phyloP scores from a whole-genome alignment of 768 basidiomycete species.

The Tubosaeta sp. region DNA sequence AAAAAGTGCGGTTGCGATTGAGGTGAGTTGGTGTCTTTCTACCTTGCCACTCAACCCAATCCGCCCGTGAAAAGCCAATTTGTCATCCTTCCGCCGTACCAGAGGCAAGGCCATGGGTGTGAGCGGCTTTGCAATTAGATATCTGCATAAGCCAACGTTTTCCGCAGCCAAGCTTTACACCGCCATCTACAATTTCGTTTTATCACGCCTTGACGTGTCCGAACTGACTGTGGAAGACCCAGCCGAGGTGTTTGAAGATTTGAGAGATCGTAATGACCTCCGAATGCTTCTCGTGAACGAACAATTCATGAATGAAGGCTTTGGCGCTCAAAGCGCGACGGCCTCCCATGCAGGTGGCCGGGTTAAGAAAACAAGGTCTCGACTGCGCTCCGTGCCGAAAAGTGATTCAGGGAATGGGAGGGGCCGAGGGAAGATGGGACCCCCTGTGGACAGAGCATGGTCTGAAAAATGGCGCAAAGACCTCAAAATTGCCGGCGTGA shows the following conservation, averaged over 20 bases:
- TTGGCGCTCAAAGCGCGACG: slow-evolving; percentile 36
- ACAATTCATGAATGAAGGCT: slow-evolving; percentile 69
- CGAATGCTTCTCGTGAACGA: slow-evolving; percentile 63
- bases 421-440: slow-evolving; percentile 61
- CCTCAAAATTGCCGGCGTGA: slow-evolving; percentile 85
- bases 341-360: slow-evolving; percentile 48
- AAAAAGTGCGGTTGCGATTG: slow-evolving; percentile 79
- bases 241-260: slow-evolving; percentile 95
- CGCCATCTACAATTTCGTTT: slow-evolving; percentile 75
- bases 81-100: slow-evolving; percentile 86
- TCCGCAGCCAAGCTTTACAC: slow-evolving; percentile 77
- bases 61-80: slow-evolving; percentile 65
- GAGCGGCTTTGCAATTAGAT: slow-evolving; percentile 27
- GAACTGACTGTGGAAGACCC: slow-evolving; percentile 98
- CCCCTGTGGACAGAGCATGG: slow-evolving; percentile 76
- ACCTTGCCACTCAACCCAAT: not conserved
- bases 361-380: slow-evolving; percentile 36
- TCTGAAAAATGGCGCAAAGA: slow-evolving; percentile 75
- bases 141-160: not conserved
- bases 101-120: slow-evolving; percentile 89
- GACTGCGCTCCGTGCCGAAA: slow-evolving; percentile 29
- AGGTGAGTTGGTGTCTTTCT: slow-evolving; percentile 48
- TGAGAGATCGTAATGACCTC: slow-evolving; percentile 90
- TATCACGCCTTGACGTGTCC: slow-evolving; percentile 63
- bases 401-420: slow-evolving; percentile 17